phyloP scores from a whole-genome alignment of 2,329 filamentous ascomycete genomes.

The Aspergillus calidoustus region DNA sequence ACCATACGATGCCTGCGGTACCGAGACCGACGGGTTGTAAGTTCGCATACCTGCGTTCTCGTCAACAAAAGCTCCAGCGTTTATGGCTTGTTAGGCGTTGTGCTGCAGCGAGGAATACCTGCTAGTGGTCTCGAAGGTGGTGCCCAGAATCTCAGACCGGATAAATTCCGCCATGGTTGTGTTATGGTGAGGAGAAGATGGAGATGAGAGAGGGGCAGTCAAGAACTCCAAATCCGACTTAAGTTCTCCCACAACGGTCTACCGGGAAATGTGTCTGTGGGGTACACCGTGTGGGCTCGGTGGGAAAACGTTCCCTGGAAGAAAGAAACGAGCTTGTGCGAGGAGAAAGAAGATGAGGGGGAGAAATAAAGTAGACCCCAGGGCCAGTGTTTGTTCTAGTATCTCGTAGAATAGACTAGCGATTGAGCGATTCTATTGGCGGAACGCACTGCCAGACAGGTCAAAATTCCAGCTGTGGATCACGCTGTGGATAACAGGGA shows the following conservation, averaged over 20 bases:
- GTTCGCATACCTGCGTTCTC: slow-evolving; percentile 78
- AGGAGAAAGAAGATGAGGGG: not conserved
- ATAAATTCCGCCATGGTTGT: slow-evolving; percentile 95
- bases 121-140: slow-evolving; percentile 98
- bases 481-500: not conserved
- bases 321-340: not conserved
- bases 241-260: not conserved
- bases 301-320: not conserved
- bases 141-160: slow-evolving; percentile 98
- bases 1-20: slow-evolving; percentile 98
- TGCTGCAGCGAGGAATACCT: slow-evolving; percentile 54
- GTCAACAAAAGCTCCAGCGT: slow-evolving; percentile 28
- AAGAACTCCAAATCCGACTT: not conserved
- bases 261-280: not conserved
- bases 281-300: not conserved
- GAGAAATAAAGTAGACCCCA: not conserved
- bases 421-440: slow-evolving; percentile 18
- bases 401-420: not conserved
- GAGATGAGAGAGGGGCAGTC: not conserved
- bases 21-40: slow-evolving; percentile 98
- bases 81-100: not conserved
- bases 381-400: slow-evolving; percentile 3
- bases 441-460: slow-evolving; percentile 23
- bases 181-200: not conserved
- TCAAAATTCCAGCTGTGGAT: not conserved